Conservation (phyloP, 129 eudicot genomes). For the Pittosporum tobira region DNA sequence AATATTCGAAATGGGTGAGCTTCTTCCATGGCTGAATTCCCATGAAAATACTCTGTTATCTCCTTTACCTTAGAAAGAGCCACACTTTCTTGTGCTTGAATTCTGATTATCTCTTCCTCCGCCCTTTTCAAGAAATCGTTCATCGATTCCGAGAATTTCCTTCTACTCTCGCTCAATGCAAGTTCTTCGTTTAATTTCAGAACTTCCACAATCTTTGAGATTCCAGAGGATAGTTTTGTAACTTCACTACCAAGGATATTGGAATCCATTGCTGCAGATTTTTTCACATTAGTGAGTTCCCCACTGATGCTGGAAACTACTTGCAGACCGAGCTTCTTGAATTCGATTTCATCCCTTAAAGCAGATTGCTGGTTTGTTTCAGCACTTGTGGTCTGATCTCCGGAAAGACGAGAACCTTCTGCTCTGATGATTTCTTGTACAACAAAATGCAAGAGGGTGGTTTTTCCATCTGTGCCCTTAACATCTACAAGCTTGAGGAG, state of each 20-base stretch:
- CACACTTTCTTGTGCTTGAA: constrained; percentile 37
- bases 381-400: constrained; percentile 6
- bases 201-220: constrained; percentile 39
- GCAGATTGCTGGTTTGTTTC: constrained; percentile 22
- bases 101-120: constrained; percentile 22
- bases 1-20: constrained; percentile 62
- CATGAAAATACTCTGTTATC: constrained; percentile 61
- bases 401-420: constrained; percentile 51
- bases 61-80: constrained; percentile 57
- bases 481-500: constrained; percentile 68
- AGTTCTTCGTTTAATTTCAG: constrained; percentile 34
- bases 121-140: constrained; percentile 45
- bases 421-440: constrained; percentile 61
- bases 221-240: constrained; percentile 31
- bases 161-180: constrained; percentile 5
- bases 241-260: constrained; percentile 43
- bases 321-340: constrained; percentile 53
- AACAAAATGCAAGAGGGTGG: constrained; percentile 77
- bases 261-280: constrained; percentile 61
- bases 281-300: constrained; percentile 66
- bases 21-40: constrained; percentile 48
- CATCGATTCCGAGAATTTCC: constrained; percentile 35
- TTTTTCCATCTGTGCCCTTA: constrained; percentile 65
- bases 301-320: constrained; percentile 62
- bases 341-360: constrained; percentile 47